A percentile compares a stretch with the other conserved stretches of the same genome.
phyloP scores from a whole-genome alignment of 768 basidiomycete species.

The Podaxis sp. region DNA sequence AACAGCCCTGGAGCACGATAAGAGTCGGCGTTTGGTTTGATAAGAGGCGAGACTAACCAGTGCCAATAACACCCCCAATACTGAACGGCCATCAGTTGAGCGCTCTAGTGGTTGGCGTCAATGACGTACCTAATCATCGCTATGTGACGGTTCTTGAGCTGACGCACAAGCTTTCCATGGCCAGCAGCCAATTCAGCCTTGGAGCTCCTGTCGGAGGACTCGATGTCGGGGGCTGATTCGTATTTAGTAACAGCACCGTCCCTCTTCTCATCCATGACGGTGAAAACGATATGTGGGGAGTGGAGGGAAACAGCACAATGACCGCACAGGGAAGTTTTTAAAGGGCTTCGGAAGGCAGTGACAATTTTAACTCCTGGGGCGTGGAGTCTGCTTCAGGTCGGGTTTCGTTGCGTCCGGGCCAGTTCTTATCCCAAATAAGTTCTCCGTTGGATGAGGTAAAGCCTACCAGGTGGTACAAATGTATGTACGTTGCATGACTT shows the following conservation, averaged over 20 bases:
- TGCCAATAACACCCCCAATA: constrained; percentile 63
- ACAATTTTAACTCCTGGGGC: neutral
- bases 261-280: constrained; percentile 13
- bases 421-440: neutral
- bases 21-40: neutral
- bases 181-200: neutral
- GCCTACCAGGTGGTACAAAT: neutral
- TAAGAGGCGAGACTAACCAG: constrained; percentile 41
- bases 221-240: constrained; percentile 10
- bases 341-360: neutral
- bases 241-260: neutral
- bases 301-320: neutral
- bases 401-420: neutral
- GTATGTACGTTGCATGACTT: neutral
- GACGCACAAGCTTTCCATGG: constrained; percentile 44
- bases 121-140: constrained; percentile 70
- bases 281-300: neutral
- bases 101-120: neutral
- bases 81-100: constrained; percentile 27
- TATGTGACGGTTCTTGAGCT: constrained; percentile 76
- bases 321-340: neutral
- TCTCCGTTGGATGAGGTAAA: neutral
- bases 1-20: constrained; percentile 51
- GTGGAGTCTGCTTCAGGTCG: neutral
- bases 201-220: neutral